Base-by-base conservation (phyloP, 2,329 filamentous ascomycete genomes). In the Cladophialophora immunda region DNA sequence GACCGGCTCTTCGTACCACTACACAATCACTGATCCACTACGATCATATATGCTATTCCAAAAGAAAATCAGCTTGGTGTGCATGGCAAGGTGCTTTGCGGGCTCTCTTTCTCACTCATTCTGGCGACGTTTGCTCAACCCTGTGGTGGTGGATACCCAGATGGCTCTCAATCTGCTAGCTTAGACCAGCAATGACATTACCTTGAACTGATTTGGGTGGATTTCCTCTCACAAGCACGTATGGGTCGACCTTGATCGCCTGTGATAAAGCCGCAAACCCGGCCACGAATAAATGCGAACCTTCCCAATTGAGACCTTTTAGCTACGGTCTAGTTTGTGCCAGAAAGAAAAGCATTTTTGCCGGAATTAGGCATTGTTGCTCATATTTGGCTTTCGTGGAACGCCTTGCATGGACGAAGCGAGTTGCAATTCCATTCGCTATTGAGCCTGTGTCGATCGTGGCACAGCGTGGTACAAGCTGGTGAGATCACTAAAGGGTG, bases 171-270 rank as follows among this genome's bases (percentile, higher is more conserved):
- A 59, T 32, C 22, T 67, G 52, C 58, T 69, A 62, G 65, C 47
- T 63, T 67, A 67, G 53, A 65, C 55, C 68, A 45, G 59, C 62
- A 67, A 69, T 69, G 53, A 62, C 61, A 67, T 67, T 29, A 65
- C 60, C 55, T 69, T 50, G 58, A 69, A 45, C 68, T 67, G 61
- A 64, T 55, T 22, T 34, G 1, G 4, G 25, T 25, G n/a, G n/a
- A n/a, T n/a, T n/a, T n/a, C n/a, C n/a, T n/a, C n/a, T n/a, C n/a
- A n/a, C n/a, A n/a, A n/a, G 19, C 41, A n/a, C 54, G 7, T n/a
- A 50, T 45, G 5, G n/a, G 38, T 45, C 38, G 19, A n/a, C n/a
- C 38, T 6, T 45, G 38, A 22, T n/a, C 38, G 1, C 9, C 38
- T 45, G 34, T 38, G 38, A 22, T 19, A 22, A 45, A 19, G 38